Conservation (phyloP, 2,329 filamentous ascomycete genomes). For the Fusarium buharicum region DNA sequence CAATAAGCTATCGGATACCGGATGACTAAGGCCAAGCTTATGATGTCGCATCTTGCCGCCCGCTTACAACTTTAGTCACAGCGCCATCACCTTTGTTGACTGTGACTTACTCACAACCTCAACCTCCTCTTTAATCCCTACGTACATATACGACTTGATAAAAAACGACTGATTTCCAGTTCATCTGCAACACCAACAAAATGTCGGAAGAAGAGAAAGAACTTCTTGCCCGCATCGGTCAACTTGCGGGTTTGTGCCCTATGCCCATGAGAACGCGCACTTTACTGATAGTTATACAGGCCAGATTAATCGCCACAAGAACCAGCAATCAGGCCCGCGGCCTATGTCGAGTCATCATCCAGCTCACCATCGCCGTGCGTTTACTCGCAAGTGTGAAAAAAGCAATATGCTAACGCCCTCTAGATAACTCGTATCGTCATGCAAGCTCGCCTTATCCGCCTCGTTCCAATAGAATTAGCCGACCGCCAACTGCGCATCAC, state of each 20-base stretch:
- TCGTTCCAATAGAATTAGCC: conserved; percentile 52
- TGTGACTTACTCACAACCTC: conserved; percentile 7
- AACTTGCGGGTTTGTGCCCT: conserved; percentile 58
- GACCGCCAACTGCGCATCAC: conserved; percentile 53
- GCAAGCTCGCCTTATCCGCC: conserved; percentile 49
- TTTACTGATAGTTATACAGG: conserved; percentile 58
- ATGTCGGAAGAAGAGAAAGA: conserved; percentile 64
- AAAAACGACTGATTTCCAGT: neutral
- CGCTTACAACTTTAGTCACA: conserved; percentile 3
- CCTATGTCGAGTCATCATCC: conserved; percentile 45
- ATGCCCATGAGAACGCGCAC: conserved; percentile 15
- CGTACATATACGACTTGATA: neutral
- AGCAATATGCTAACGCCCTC: conserved; percentile 14
- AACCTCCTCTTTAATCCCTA: conserved; percentile 6
- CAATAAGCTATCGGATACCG: conserved; percentile 26
- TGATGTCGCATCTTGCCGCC: conserved; percentile 35
- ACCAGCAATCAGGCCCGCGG: conserved; percentile 61
- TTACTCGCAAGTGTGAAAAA: neutral
- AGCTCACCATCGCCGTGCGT: conserved; percentile 53
- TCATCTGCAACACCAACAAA: neutral
- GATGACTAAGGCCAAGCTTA: conserved; percentile 41
- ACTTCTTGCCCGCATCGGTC: conserved; percentile 64
- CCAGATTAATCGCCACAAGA: conserved; percentile 84
- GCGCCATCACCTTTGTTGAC: conserved; percentile 7
- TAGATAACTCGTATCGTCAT: conserved; percentile 51